Conservation (phyloP, 2,329 filamentous ascomycete species). For the Hirsutella thompsonii region DNA sequence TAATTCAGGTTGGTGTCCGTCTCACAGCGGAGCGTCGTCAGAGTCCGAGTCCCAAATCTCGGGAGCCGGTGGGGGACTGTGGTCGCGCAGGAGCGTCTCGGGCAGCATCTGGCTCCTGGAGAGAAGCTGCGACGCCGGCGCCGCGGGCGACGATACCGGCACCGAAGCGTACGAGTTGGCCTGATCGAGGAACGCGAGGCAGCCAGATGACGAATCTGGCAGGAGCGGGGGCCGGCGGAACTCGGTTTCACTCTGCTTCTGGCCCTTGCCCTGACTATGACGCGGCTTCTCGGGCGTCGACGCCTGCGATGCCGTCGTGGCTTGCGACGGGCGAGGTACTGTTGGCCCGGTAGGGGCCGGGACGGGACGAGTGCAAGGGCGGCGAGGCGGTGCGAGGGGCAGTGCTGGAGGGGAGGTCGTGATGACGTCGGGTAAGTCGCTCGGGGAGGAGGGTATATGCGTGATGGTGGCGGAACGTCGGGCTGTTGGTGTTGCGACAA, state of each 20-base stretch:
- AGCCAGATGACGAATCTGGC: slow-evolving; percentile 5
- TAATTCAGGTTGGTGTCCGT: no score
- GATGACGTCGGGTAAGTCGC: not conserved
- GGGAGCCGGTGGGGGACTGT: slow-evolving; percentile 13
- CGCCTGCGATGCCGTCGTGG: slow-evolving; percentile 22
- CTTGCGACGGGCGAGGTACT: slow-evolving; percentile 17
- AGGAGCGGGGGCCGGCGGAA: no score
- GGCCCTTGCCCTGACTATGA: no score
- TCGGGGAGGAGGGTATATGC: no score
- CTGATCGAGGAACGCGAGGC: slow-evolving; percentile 14
- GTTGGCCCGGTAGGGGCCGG: not conserved
- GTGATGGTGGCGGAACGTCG: no score
- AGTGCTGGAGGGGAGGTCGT: not conserved
- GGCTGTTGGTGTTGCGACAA: no score
- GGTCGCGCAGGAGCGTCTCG: slow-evolving; percentile 28
- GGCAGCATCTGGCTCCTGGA: slow-evolving; percentile 41
- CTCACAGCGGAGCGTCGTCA: slow-evolving; percentile 10
- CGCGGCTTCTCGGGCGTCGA: slow-evolving; percentile 17
- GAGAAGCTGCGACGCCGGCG: slow-evolving; percentile 31
- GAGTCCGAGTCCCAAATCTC: slow-evolving; percentile 26
- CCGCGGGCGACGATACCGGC: slow-evolving; percentile 13
- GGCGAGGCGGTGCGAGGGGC: slow-evolving; percentile 4
- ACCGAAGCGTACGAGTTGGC: slow-evolving; percentile 7
- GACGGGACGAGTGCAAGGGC: slow-evolving; percentile 1
- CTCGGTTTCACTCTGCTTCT: no score